A percentile compares a stretch with the other conserved stretches of the same genome.
These are phyloP conservation scores for Coelastrella sp. DNA, from an alignment of 139 green algal species.

Conservation along the genomic window DNA sequence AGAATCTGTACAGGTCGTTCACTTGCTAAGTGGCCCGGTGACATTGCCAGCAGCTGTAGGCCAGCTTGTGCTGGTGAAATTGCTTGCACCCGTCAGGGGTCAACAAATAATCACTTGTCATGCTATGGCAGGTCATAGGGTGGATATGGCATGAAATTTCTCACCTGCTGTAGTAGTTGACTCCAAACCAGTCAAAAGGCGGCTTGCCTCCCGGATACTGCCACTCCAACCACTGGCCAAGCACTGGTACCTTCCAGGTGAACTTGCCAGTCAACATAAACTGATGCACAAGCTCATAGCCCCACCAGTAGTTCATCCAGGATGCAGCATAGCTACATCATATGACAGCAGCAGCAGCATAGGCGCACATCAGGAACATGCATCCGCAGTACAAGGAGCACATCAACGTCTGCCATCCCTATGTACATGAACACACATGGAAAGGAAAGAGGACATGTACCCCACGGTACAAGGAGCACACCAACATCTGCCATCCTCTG, in stretches of 20 bases:
- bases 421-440: no score
- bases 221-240: conserved; percentile 60
- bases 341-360: not conserved
- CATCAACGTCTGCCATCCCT: no score
- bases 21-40: no score
- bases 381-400: not conserved
- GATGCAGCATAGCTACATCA: conserved; percentile 37
- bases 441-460: no score
- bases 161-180: conserved; percentile 75
- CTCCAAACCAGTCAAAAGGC: conserved; percentile 71
- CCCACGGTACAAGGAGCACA: no score
- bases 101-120: no score
- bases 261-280: conserved; percentile 74
- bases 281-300: conserved; percentile 68
- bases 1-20: no score
- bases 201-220: conserved; percentile 59
- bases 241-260: conserved; percentile 66
- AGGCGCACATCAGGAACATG: not conserved
- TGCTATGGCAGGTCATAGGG: no score
- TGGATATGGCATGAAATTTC: not conserved
- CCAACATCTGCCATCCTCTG: no score
- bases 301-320: conserved; percentile 78
- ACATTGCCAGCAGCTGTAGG: no score
- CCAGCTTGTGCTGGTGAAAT: no score
- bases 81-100: no score